A percentile compares a stretch with the other conserved stretches of the same genome.
phyloP scores from a whole-genome alignment of 371 early-diverging fungal genomes.

The Syncephalastrum contaminatum region DNA sequence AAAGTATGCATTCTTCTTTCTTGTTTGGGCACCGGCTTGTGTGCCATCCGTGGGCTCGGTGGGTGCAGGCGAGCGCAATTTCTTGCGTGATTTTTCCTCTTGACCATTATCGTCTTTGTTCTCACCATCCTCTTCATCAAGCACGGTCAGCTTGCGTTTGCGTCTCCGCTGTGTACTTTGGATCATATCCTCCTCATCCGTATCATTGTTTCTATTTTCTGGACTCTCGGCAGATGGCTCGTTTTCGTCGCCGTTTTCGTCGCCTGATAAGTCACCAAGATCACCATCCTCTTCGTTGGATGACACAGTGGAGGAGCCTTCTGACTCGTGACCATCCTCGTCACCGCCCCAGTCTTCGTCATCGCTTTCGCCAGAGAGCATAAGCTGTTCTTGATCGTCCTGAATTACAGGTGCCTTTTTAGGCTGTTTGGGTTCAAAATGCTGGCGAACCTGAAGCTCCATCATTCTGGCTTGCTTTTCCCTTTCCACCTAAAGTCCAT shows the following conservation, averaged over 20 bases:
- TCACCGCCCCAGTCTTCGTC: constrained; percentile 7
- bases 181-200: constrained; percentile 14
- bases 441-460: constrained; percentile 22
- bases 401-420: background rate
- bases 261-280: constrained; percentile 5
- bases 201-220: constrained; percentile 11
- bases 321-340: background rate
- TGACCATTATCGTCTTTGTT: constrained; percentile 5
- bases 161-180: background rate
- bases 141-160: constrained; percentile 1
- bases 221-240: constrained; percentile 5
- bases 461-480: constrained; percentile 34
- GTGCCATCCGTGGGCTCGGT: background rate
- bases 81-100: constrained; percentile 11
- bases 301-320: background rate
- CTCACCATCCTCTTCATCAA: constrained; percentile 13
- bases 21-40: background rate
- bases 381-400: background rate
- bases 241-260: constrained; percentile 14
- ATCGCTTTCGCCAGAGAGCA: constrained; percentile 5
- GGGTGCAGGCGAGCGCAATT: constrained; percentile 8
- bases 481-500: constrained; percentile 14
- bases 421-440: constrained; percentile 9
- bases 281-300: constrained; percentile 9
- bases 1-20: constrained; percentile 24